phyloP scores from a whole-genome alignment of 192 early-diverging fungal genomes.

The Globomyces pollinis-pini region DNA sequence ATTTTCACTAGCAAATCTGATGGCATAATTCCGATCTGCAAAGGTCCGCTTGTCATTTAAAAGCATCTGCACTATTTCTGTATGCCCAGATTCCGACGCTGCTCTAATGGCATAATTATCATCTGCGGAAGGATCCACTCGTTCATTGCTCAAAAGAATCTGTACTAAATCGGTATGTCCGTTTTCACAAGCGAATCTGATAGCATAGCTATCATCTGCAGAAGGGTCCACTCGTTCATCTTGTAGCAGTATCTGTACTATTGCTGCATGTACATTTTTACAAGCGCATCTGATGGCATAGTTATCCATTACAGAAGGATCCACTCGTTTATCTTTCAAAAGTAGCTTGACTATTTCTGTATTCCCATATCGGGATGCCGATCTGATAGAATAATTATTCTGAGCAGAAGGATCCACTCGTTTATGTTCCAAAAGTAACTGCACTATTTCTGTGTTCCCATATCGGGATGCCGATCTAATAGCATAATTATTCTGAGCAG shows the following conservation, averaged over 20 bases:
- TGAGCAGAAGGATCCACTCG: too few species aligned
- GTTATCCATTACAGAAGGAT: neutral
- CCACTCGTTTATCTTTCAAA: neutral
- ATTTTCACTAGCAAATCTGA: neutral
- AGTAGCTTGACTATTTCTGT: neutral
- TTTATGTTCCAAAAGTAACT: too few species aligned
- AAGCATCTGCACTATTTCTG: neutral
- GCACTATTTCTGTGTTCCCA: too few species aligned
- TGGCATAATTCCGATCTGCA: neutral
- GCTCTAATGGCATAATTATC: neutral
- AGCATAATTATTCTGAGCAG: too few species aligned
- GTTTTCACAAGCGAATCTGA: neutral
- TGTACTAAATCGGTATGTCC: neutral
- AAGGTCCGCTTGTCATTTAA: too few species aligned
- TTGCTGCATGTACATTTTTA: too few species aligned
- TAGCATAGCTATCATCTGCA: neutral
- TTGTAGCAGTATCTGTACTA: too few species aligned
- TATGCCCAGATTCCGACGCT: neutral
- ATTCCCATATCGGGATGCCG: neutral
- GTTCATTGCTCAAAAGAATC: neutral
- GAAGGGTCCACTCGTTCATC: slow-evolving; percentile 3
- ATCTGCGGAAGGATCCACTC: neutral
- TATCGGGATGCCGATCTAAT: too few species aligned
- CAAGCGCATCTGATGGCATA: neutral
- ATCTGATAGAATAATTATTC: slow-evolving; percentile 1